Percentiles rank a stretch among this genome's conserved stretches.
These are phyloP conservation scores for Yamadazyma buinensis DNA, from an alignment of 1,139 yeast genomes.

Conservation along the genomic window DNA sequence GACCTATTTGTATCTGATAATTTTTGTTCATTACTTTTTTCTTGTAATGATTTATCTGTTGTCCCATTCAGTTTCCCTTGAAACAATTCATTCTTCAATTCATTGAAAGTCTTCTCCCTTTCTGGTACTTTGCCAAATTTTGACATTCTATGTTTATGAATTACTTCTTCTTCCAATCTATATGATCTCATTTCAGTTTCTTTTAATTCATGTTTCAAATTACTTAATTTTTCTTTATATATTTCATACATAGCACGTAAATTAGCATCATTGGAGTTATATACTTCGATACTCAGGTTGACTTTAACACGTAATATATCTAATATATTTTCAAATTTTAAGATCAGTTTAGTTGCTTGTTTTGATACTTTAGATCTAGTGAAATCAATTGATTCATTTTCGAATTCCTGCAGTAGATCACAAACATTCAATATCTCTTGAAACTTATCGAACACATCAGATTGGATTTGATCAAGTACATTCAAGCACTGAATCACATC, in stretches of 20 bases:
- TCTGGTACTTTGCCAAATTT: conserved; percentile 17
- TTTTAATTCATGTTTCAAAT: conserved; percentile 21
- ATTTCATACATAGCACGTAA: conserved; percentile 10
- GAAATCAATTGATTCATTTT: conserved; percentile 15
- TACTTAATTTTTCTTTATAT: conserved; percentile 20
- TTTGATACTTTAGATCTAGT: conserved; percentile 15
- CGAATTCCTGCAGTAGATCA: conserved; percentile 6
- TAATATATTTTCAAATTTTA: conserved; percentile 19
- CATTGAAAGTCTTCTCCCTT: conserved; percentile 11
- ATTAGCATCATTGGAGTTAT: background rate
- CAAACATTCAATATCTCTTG: conserved; percentile 12
- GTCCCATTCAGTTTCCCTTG: conserved; percentile 9
- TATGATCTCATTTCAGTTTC: conserved; percentile 25
- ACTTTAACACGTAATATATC: conserved; percentile 16
- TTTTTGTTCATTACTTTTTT: conserved; percentile 25
- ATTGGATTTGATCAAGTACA: conserved; percentile 6
- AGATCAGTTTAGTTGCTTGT: conserved; percentile 11
- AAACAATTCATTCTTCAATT: conserved; percentile 13
- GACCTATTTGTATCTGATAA: conserved; percentile 47
- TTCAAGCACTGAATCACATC: conserved; percentile 2
- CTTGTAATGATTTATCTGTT: conserved; percentile 13
- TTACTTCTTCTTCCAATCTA: conserved; percentile 20
- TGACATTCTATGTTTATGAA: conserved; percentile 26
- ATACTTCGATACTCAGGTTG: conserved; percentile 3
- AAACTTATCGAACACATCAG: conserved; percentile 11